phyloP scores from a whole-genome alignment of 345 rosid genomes.

The Arabidopsis suecica region DNA sequence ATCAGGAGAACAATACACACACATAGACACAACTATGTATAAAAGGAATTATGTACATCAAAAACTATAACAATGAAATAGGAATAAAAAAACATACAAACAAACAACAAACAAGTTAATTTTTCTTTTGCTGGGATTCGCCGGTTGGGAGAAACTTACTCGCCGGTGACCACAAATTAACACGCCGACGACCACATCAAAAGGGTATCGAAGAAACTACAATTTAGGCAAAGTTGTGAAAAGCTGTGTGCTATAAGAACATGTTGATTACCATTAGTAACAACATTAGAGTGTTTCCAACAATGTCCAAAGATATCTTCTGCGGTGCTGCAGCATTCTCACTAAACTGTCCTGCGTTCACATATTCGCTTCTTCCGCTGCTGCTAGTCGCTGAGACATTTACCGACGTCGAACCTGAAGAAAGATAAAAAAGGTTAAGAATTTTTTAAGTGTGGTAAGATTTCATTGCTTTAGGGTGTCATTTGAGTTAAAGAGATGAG shows the following conservation, averaged over 20 bases:
- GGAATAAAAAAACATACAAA: neutral
- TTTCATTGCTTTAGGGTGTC: neutral
- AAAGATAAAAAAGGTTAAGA: neutral
- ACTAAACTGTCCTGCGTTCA: conserved; percentile 68
- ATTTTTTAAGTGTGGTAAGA: neutral
- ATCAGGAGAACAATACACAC: conserved; percentile 30
- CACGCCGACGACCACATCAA: conserved; percentile 33
- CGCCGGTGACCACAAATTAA: conserved; percentile 41
- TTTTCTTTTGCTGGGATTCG: conserved; percentile 32
- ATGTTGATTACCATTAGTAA: conserved; percentile 45
- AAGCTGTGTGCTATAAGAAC: conserved; percentile 53
- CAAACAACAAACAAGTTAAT: conserved; percentile 17
- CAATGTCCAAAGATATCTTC: conserved; percentile 15
- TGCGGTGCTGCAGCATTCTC: conserved; percentile 45
- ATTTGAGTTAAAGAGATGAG: conserved; percentile 17
- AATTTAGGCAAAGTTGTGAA: neutral
- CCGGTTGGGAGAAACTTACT: conserved; percentile 36
- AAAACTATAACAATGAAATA: conserved; percentile 32
- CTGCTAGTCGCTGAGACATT: conserved; percentile 71
- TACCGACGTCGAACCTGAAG: conserved; percentile 71
- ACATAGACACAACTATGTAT: conserved; percentile 14
- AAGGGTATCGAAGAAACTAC: conserved; percentile 39
- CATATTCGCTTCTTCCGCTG: conserved; percentile 69
- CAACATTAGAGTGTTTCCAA: conserved; percentile 30
- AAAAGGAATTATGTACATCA: conserved; percentile 39